Conservation (phyloP, 495 filamentous ascomycete genomes). For the Trypethelium eluteriae region DNA sequence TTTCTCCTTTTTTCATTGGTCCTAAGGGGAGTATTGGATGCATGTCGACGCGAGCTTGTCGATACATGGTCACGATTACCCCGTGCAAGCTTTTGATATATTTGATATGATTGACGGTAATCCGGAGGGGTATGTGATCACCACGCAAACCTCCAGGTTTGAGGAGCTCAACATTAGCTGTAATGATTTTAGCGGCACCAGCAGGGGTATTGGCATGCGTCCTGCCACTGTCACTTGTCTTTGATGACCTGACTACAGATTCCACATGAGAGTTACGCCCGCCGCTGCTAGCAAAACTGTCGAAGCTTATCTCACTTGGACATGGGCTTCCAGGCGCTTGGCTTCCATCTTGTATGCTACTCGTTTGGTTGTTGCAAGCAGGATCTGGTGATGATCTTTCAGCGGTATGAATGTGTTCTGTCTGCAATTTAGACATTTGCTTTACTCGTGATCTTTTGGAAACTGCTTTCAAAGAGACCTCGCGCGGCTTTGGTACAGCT, state of each 20-base stretch:
- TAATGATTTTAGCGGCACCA: conserved; percentile 60
- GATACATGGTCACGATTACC: conserved; percentile 85
- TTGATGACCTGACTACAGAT: conserved; percentile 20
- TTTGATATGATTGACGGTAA: conserved; percentile 78
- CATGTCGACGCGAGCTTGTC: conserved; percentile 85
- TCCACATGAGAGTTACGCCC: conserved; percentile 27
- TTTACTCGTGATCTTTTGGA: conserved; percentile 47
- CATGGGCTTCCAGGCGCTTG: conserved; percentile 38
- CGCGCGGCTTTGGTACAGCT: conserved; percentile 52
- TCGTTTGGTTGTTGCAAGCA: conserved; percentile 8
- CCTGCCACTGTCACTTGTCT: conserved; percentile 36
- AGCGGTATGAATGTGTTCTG: neutral
- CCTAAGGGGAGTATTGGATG: conserved; percentile 63
- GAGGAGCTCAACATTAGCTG: conserved; percentile 72
- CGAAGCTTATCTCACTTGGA: conserved; percentile 57
- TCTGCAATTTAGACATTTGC: conserved; percentile 25
- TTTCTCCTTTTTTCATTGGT: conserved; percentile 52
- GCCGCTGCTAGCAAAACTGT: conserved; percentile 53
- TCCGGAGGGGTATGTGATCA: conserved; percentile 69
- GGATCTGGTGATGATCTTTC: conserved; percentile 6
- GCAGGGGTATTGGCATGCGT: conserved; percentile 41
- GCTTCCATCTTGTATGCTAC: conserved; percentile 13
- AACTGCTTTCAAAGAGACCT: conserved; percentile 73
- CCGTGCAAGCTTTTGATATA: conserved; percentile 82
- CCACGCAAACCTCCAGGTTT: conserved; percentile 81